Evolutionary conservation across 306 rosid species (phyloP).

Genomic region (Bauhinia variegata): DNA sequence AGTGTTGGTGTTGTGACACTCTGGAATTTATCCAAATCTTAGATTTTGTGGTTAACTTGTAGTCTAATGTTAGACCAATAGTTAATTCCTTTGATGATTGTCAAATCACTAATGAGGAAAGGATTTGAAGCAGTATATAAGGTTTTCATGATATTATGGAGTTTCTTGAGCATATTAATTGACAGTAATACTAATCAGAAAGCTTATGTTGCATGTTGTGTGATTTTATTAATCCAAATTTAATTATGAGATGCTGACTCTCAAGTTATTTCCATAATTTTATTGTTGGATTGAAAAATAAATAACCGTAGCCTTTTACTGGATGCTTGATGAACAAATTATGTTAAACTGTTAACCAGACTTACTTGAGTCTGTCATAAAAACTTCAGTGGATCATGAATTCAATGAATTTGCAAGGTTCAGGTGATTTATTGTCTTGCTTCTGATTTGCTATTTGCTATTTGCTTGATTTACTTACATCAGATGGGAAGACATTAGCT

Average conservation of each 20-base stretch:
- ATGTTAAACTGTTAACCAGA: constrained; percentile 13
- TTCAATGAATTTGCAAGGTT: constrained; percentile 26
- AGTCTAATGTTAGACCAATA: neutral
- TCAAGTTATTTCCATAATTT: neutral
- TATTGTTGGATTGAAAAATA: constrained; percentile 18
- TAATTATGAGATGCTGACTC: constrained; percentile 3
- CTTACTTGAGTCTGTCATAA: constrained; percentile 24
- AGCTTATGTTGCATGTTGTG: constrained; percentile 7
- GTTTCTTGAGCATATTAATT: constrained; percentile 17
- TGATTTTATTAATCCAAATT: constrained; percentile 29
- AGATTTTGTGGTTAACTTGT: neutral
- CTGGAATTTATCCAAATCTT: constrained; percentile 11
- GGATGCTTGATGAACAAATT: constrained; percentile 14
- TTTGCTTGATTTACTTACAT: constrained; percentile 30
- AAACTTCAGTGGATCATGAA: constrained; percentile 30
- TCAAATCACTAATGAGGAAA: neutral
- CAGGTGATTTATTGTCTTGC: constrained; percentile 10
- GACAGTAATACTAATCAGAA: neutral
- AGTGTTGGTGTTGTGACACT: constrained; percentile 21
- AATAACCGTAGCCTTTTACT: constrained; percentile 1
- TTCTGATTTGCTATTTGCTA: constrained; percentile 41
- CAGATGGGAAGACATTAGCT: constrained; percentile 87
- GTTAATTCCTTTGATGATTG: neutral
- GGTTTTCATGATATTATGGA: constrained; percentile 11
- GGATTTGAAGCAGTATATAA: constrained; percentile 6